These are phyloP conservation scores for Ophiostoma ulmi DNA, from an alignment of 2,329 filamentous ascomycete genomes.

Conservation along the genomic window DNA sequence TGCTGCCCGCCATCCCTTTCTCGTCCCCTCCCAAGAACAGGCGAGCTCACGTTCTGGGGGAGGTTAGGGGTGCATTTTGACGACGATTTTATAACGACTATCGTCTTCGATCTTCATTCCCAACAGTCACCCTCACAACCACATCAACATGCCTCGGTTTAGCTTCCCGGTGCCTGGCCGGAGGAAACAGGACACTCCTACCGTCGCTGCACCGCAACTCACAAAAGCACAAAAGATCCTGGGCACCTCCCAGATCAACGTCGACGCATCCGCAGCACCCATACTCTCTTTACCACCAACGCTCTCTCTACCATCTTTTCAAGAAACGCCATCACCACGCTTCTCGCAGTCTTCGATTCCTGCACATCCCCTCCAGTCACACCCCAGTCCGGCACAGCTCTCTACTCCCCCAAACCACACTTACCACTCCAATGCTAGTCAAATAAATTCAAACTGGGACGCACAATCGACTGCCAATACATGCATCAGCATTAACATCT, in stretches of 20 bases:
- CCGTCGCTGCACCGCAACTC: slow-evolving; percentile 37
- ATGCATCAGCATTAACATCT: slow-evolving; percentile 42
- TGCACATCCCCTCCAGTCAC: not conserved
- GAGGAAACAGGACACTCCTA: slow-evolving; percentile 38
- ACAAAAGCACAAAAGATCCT: slow-evolving; percentile 51
- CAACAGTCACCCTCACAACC: not conserved
- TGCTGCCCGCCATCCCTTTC: not conserved
- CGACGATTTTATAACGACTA: not conserved
- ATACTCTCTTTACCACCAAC: not conserved
- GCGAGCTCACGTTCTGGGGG: slow-evolving; percentile 14
- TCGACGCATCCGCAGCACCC: slow-evolving; percentile 34
- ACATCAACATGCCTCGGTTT: slow-evolving; percentile 38
- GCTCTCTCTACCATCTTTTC: not conserved
- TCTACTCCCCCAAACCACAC: not conserved
- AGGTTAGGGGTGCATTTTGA: not conserved
- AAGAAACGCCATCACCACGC: not conserved
- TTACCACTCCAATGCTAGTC: not conserved
- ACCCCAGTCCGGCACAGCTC: slow-evolving; percentile 11
- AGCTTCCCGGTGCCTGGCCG: slow-evolving; percentile 47
- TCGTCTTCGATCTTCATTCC: not conserved
- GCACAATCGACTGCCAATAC: slow-evolving; percentile 36
- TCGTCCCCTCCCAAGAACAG: slow-evolving; percentile 6
- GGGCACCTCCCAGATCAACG: slow-evolving; percentile 43
- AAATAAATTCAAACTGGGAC: slow-evolving; percentile 37
- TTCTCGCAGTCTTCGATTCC: not conserved